These are phyloP conservation scores for Macaranga tanarius DNA, from an alignment of 441 rosid genomes.

Conservation along the genomic window DNA sequence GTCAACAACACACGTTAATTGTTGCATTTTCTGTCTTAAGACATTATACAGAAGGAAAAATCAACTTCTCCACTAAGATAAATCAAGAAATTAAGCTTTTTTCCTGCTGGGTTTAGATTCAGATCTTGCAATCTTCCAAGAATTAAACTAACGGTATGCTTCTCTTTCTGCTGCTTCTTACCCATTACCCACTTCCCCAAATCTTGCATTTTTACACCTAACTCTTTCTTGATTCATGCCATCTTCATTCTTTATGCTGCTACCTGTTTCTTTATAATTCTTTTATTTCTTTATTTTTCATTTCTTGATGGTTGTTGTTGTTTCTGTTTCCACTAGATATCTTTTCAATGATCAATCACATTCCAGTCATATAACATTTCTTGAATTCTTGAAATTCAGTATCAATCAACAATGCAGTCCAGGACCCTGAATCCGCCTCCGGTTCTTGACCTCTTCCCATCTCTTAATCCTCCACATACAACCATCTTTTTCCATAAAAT, in stretches of 20 bases:
- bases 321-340: neutral
- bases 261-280: neutral
- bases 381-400: neutral
- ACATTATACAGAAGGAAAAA: no score
- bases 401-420: slow-evolving; percentile 38
- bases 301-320: neutral
- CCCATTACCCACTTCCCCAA: neutral
- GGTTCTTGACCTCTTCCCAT: slow-evolving; percentile 50
- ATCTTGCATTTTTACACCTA: neutral
- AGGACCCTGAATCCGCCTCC: slow-evolving; percentile 44
- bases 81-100: neutral
- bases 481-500: slow-evolving; percentile 65
- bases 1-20: no score
- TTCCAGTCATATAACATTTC: neutral
- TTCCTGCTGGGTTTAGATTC: neutral
- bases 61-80: neutral
- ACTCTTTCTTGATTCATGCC: neutral
- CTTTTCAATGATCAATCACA: neutral
- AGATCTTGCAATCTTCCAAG: neutral
- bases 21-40: no score
- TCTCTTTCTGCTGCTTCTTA: neutral
- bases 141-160: neutral
- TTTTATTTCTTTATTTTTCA: neutral
- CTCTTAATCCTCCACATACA: slow-evolving; percentile 56
- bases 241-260: neutral